Conservation (phyloP, 768 basidiomycete genomes). For the Mycena amicta region DNA sequence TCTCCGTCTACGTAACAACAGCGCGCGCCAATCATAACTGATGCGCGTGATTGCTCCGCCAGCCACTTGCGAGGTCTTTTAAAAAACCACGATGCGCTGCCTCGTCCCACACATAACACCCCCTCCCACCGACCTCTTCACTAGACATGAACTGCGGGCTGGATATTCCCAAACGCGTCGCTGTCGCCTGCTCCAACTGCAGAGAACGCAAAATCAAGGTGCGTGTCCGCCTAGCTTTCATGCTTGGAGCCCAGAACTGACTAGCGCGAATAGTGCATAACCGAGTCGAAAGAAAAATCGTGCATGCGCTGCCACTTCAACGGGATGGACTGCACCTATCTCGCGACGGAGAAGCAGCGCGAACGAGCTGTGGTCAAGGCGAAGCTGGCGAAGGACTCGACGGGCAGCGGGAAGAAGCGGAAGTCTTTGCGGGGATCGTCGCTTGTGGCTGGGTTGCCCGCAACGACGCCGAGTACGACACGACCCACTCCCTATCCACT, state of each 20-base stretch:
- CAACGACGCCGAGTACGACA: not conserved
- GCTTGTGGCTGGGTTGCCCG: not conserved
- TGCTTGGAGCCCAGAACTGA: not conserved
- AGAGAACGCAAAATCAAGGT: slow-evolving; percentile 11
- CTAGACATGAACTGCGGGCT: not conserved
- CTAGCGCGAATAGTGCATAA: not conserved
- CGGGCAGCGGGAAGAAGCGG: not conserved
- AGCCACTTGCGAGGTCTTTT: not conserved
- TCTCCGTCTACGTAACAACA: not conserved
- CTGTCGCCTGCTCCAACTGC: slow-evolving; percentile 11
- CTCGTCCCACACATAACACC: not conserved
- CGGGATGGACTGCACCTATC: slow-evolving; percentile 7
- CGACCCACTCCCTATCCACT: not conserved
- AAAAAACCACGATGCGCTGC: not conserved
- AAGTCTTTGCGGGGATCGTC: not conserved
- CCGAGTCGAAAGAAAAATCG: not conserved
- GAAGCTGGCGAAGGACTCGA: not conserved
- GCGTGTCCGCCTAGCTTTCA: not conserved
- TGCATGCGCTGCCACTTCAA: slow-evolving; percentile 10
- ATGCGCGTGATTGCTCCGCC: not conserved
- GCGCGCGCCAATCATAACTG: not conserved
- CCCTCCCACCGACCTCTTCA: not conserved
- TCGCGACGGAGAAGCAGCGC: slow-evolving; percentile 6
- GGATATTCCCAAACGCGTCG: slow-evolving; percentile 6
- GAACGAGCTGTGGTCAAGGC: slow-evolving; percentile 2